phyloP scores from a whole-genome alignment of 805 yeast genomes.

The Kodamaea hsintzibuensis region DNA sequence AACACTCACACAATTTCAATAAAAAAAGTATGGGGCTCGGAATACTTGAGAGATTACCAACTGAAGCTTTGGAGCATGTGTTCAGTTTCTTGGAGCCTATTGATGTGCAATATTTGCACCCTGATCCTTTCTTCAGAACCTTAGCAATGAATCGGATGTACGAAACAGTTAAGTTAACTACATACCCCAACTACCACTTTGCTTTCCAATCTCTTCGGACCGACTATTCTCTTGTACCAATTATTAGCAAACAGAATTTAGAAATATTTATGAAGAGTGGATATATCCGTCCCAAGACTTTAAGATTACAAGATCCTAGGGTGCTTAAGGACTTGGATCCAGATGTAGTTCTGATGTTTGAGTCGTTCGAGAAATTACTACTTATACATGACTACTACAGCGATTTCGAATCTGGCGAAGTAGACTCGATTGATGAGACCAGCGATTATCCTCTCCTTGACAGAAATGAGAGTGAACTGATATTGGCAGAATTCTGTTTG shows the following conservation, averaged over 20 bases:
- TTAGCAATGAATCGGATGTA: not conserved
- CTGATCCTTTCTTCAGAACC: not conserved
- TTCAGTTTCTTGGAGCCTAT: slow-evolving; percentile 4
- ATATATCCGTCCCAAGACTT: not conserved
- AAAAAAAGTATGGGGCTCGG: not conserved
- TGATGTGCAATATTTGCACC: not conserved
- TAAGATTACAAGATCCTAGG: not conserved
- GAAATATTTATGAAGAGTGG: not conserved
- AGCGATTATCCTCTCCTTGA: not conserved
- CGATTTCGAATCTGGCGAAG: not conserved
- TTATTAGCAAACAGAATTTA: not conserved
- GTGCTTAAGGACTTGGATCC: not conserved
- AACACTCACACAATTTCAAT: too few species aligned
- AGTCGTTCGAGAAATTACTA: not conserved
- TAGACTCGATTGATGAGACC: not conserved
- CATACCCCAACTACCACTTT: not conserved
- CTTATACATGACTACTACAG: not conserved
- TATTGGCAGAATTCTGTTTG: not conserved
- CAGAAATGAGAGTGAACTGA: too few species aligned
- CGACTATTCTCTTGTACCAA: not conserved
- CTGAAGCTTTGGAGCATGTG: not conserved
- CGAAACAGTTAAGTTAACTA: not conserved
- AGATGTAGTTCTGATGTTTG: not conserved
- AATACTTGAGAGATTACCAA: not conserved
- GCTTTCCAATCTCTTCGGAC: not conserved